Evolutionary conservation across 2,329 filamentous ascomycete species (phyloP), one percentile per base, ranked within the genome.

Genomic region (Niveomyces coronatus): DNA sequence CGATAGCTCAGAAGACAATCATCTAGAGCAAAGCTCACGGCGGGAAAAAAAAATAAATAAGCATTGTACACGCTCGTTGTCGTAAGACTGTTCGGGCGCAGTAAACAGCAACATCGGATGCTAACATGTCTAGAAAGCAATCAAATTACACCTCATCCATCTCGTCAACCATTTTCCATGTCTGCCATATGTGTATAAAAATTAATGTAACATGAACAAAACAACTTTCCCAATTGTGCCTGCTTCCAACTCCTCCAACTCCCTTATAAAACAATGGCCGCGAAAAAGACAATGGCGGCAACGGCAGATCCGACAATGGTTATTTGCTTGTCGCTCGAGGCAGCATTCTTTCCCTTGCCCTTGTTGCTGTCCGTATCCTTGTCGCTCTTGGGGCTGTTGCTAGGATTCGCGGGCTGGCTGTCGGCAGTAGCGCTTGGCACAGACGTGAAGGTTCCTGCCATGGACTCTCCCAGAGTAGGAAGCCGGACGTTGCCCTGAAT

Each of bases 401-500:
- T 24, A 14, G 24, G 15, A 18, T 17, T 32, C 24, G 34, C 45
- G n/a, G 37, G 41, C 14, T 48, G 41, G 37, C 40, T 41, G 29
- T 31, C 37, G 41, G 20, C 35, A 41, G 34, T 46, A 39, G 36
- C 43, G 35, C 37, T 50, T 18, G 49, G 44, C 19, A 36, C 40
- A 10, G 37, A 36, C 5, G 42, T 44, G 23, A 41, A 48, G 13
- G 46, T 48, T 7, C 58, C 57, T 10, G 48, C 55, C 29, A 63
- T 51, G 4, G 62, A 65, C 49, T 77, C 67, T 11, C 79, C 83
- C 7, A 91, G 48, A 3, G 74, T 78, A 1, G 87, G 86, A 17
- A 93, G 67, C 10, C 71, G 58, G 3, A 80, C 76, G 45, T 78
- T 75, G 13, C 82, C 79, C 48, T 85, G 63, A 4, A 93, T 75